Conservation (phyloP, 352 stramenopile genomes). For the Pythium scleroteichum region DNA sequence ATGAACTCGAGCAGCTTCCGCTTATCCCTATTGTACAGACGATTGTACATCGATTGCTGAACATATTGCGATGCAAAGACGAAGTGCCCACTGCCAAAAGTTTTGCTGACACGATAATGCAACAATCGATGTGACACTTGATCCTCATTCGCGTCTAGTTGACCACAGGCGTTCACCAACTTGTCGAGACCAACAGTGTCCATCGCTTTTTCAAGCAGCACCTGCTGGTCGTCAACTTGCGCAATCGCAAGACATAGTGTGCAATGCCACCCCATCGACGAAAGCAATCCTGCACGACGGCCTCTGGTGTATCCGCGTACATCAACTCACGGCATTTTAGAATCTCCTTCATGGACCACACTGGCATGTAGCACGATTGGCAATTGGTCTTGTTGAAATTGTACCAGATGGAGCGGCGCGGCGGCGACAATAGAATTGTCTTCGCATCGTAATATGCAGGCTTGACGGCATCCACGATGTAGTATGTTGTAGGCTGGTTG, state of each 20-base stretch:
- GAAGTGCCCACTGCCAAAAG: slow-evolving; percentile 13
- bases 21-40: slow-evolving; percentile 18
- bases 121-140: slow-evolving; percentile 16
- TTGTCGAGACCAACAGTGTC: slow-evolving; percentile 9
- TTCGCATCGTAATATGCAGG: slow-evolving; percentile 26
- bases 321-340: slow-evolving; percentile 25
- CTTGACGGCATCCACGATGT: slow-evolving; percentile 36
- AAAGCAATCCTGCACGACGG: slow-evolving; percentile 25
- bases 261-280: slow-evolving; percentile 32
- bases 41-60: slow-evolving; percentile 17
- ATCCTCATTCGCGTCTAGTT: slow-evolving; percentile 6
- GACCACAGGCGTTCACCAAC: slow-evolving; percentile 12
- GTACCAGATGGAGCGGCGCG: slow-evolving; percentile 22
- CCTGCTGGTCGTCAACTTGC: background rate
- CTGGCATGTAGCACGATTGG: slow-evolving; percentile 24
- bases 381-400: slow-evolving; percentile 36
- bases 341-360: slow-evolving; percentile 32
- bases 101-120: slow-evolving; percentile 13
- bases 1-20: slow-evolving; percentile 19
- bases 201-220: slow-evolving; percentile 12
- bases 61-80: slow-evolving; percentile 22
- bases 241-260: slow-evolving; percentile 11
- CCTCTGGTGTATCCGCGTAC: slow-evolving; percentile 7
- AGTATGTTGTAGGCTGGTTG: slow-evolving; percentile 28
- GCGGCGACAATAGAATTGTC: slow-evolving; percentile 35